A percentile compares a stretch with the other conserved stretches of the same genome.
Evolutionary conservation across 2,329 filamentous ascomycete species (phyloP).

Genomic region (Aspergillus flavus): DNA sequence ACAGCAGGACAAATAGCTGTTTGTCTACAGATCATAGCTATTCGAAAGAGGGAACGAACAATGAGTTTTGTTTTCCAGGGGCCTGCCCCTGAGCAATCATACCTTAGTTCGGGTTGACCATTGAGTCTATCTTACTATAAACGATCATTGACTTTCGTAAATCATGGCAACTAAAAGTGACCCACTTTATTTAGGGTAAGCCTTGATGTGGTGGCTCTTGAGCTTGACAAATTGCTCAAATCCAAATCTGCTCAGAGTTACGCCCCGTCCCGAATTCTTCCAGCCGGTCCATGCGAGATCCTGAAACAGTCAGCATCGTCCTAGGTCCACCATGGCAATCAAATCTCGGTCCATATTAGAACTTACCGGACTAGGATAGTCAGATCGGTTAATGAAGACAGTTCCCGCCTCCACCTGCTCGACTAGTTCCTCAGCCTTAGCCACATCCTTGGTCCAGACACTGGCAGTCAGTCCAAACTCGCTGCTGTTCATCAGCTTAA

Average conservation of each 20-base stretch:
- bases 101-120: background rate
- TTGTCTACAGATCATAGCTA: background rate
- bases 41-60: background rate
- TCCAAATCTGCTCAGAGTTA: slow-evolving; percentile 84
- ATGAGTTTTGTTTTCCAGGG: background rate
- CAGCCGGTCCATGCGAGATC: slow-evolving; percentile 96
- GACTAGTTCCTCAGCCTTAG: slow-evolving; percentile 72
- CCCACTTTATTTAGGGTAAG: slow-evolving; percentile 59
- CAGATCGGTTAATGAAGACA: slow-evolving; percentile 92
- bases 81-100: background rate
- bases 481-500: slow-evolving; percentile 89
- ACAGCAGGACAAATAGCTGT: background rate
- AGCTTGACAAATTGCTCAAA: slow-evolving; percentile 96
- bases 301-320: slow-evolving; percentile 46
- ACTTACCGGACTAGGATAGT: slow-evolving; percentile 87
- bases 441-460: slow-evolving; percentile 90
- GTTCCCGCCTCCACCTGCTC: slow-evolving; percentile 88
- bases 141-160: background rate
- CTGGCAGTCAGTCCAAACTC: slow-evolving; percentile 94
- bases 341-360: background rate
- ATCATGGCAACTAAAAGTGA: background rate
- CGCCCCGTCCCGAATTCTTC: slow-evolving; percentile 94
- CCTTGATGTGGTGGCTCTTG: slow-evolving; percentile 93
- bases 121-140: background rate
- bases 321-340: background rate